Conservation (phyloP, 2,329 filamentous ascomycete genomes). For the Cadophora sp. region DNA sequence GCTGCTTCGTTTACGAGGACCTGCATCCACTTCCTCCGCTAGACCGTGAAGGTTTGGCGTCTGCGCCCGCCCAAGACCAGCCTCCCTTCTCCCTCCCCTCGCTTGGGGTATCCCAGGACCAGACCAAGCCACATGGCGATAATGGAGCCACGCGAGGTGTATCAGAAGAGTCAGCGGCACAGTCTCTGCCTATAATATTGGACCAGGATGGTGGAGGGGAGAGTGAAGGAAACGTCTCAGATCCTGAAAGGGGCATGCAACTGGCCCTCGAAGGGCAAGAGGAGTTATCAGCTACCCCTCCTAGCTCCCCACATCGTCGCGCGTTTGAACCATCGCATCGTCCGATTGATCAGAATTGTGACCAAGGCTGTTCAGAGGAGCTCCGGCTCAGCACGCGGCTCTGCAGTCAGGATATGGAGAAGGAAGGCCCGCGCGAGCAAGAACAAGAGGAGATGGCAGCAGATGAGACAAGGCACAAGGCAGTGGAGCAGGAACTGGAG, state of each 20-base stretch:
- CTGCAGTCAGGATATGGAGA: constrained; percentile 20
- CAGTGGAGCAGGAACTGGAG: constrained; percentile 2
- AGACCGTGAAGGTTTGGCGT: too few species aligned
- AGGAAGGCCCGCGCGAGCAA: constrained; percentile 21
- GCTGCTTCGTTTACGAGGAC: too few species aligned
- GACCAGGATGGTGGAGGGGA: too few species aligned
- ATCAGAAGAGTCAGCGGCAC: too few species aligned
- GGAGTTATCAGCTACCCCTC: constrained; percentile 17
- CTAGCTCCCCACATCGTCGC: constrained; percentile 15
- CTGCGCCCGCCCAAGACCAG: too few species aligned
- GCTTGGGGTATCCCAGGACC: too few species aligned
- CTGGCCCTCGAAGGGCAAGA: constrained; percentile 22
- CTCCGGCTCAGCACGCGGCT: constrained; percentile 19
- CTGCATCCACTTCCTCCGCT: too few species aligned
- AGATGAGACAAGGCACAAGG: constrained; percentile 21
- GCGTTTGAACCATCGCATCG: constrained; percentile 14
- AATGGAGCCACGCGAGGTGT: too few species aligned
- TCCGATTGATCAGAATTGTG: constrained; percentile 23
- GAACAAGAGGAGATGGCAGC: constrained; percentile 21
- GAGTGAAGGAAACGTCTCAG: too few species aligned
- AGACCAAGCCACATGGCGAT: too few species aligned
- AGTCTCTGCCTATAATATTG: too few species aligned
- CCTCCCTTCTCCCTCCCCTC: too few species aligned
- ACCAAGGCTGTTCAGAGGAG: constrained; percentile 22
- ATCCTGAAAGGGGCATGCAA: constrained; percentile 20